These are phyloP conservation scores for Oleoguttula mirabilis DNA, from an alignment of 495 filamentous ascomycete genomes.

Conservation along the genomic window DNA sequence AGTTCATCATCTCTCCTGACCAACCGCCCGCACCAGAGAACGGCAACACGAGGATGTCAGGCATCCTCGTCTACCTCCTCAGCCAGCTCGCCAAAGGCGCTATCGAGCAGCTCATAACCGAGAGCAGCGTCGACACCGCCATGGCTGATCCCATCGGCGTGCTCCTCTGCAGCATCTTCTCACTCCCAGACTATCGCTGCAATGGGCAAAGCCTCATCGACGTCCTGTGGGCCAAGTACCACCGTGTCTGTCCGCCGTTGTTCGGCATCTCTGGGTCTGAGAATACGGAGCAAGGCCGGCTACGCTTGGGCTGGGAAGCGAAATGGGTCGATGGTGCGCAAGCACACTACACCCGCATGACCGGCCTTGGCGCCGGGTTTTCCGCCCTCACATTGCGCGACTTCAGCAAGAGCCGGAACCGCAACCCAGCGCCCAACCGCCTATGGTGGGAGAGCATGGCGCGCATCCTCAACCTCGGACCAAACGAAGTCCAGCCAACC, in stretches of 20 bases:
- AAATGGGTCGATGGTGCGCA: conserved; percentile 38
- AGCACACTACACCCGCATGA: conserved; percentile 66
- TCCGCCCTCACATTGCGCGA: conserved; percentile 69
- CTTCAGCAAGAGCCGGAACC: conserved; percentile 51
- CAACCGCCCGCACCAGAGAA: background rate
- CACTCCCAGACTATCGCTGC: conserved; percentile 26
- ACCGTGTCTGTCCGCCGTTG: conserved; percentile 67
- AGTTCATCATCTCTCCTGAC: conserved; percentile 41
- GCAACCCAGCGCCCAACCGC: conserved; percentile 65
- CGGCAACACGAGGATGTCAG: conserved; percentile 37
- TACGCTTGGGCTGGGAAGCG: conserved; percentile 65
- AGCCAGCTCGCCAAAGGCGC: conserved; percentile 72
- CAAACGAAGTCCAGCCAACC: conserved; percentile 53
- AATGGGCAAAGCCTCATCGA: conserved; percentile 53
- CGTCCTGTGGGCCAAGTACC: conserved; percentile 78
- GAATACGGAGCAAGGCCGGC: conserved; percentile 54
- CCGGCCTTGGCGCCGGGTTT: conserved; percentile 71
- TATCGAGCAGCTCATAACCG: conserved; percentile 61
- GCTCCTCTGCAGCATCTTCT: conserved; percentile 60
- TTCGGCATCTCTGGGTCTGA: conserved; percentile 74
- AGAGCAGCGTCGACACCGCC: conserved; percentile 55
- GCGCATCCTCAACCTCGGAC: conserved; percentile 58
- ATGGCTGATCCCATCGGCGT: conserved; percentile 77
- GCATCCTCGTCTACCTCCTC: conserved; percentile 67
- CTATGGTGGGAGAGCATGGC: conserved; percentile 72